These are phyloP conservation scores for Mollisia scopiformis DNA, from an alignment of 2,329 filamentous ascomycete species.

Conservation along the genomic window DNA sequence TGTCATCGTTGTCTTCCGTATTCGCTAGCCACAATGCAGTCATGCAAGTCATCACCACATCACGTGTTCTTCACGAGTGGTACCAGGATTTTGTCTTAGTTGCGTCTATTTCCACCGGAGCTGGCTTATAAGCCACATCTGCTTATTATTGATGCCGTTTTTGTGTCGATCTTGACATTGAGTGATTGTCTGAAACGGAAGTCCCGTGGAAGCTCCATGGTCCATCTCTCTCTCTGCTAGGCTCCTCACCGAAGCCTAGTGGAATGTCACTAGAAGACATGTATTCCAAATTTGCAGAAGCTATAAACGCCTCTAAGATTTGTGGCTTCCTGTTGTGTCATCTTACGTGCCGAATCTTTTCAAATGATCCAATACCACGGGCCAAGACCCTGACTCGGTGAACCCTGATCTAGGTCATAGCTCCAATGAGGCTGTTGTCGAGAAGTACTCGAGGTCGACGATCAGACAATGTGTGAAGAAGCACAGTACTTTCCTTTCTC, in stretches of 20 bases:
- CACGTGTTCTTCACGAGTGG: too few relatives aligned
- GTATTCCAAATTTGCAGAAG: not conserved
- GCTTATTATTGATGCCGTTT: too few relatives aligned
- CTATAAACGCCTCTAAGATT: not conserved
- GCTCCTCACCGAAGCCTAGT: not conserved
- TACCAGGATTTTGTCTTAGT: too few relatives aligned
- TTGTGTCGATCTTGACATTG: too few relatives aligned
- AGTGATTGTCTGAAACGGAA: too few relatives aligned
- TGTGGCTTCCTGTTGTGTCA: not conserved
- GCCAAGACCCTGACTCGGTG: not conserved
- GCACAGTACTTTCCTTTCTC: too few relatives aligned
- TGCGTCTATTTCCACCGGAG: too few relatives aligned
- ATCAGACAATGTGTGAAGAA: too few relatives aligned
- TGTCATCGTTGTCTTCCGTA: too few relatives aligned
- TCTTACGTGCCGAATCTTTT: not conserved
- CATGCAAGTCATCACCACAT: too few relatives aligned
- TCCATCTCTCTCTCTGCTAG: not conserved
- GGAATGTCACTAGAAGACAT: not conserved
- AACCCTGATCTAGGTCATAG: not conserved
- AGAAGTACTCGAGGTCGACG: not conserved
- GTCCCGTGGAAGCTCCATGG: not conserved
- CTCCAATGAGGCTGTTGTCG: not conserved
- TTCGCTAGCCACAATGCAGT: too few relatives aligned
- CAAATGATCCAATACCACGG: not conserved
- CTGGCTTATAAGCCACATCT: too few relatives aligned